These are phyloP conservation scores for Epithemia pelagica DNA, from an alignment of 108 stramenopile species.

Conservation along the genomic window DNA sequence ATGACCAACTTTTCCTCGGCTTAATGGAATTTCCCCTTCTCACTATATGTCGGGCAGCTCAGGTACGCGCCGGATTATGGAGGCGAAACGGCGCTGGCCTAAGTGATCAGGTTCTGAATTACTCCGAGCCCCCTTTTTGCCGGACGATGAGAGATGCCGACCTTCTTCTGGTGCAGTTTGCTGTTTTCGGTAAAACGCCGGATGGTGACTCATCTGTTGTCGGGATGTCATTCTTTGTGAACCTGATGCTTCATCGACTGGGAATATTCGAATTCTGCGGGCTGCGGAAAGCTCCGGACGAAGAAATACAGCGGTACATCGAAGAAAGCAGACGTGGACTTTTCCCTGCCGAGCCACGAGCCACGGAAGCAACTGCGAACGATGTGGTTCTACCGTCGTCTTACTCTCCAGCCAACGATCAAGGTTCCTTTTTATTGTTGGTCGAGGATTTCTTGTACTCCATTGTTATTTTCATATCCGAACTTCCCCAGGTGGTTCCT, in stretches of 20 bases:
- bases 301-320: constrained; percentile 38
- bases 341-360: constrained; percentile 44
- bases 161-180: constrained; percentile 71
- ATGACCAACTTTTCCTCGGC: constrained; percentile 51
- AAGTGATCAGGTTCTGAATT: constrained; percentile 80
- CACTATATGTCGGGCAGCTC: constrained; percentile 64
- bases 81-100: constrained; percentile 86
- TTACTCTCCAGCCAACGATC: constrained; percentile 53
- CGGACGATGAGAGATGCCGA: constrained; percentile 86
- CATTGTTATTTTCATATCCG: constrained; percentile 60
- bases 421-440: constrained; percentile 29
- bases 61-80: constrained; percentile 90
- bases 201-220: constrained; percentile 7
- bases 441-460: constrained; percentile 68
- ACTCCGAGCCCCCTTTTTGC: constrained; percentile 91
- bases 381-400: constrained; percentile 47
- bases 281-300: constrained; percentile 45
- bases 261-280: constrained; percentile 63
- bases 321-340: constrained; percentile 47
- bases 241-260: constrained; percentile 65
- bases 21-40: constrained; percentile 78
- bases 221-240: constrained; percentile 35
- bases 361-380: constrained; percentile 14
- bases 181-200: constrained; percentile 46
- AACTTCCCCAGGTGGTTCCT: constrained; percentile 62